Evolutionary conservation across 2,329 filamentous ascomycete species (phyloP).

Genomic region (Hypomyces perniciosus): DNA sequence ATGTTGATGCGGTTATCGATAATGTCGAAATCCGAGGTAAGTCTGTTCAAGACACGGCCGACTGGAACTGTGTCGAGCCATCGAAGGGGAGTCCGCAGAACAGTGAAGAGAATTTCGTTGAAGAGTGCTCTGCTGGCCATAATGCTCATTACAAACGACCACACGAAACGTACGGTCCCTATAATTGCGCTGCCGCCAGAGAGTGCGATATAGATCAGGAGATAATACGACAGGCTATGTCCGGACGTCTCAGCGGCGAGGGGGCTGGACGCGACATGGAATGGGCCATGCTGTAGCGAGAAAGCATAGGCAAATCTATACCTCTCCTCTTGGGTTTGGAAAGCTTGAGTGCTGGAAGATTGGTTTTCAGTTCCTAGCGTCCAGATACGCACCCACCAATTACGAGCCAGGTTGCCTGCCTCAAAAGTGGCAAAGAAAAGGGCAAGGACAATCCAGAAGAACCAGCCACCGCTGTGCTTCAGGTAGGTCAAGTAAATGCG

Average conservation of each 20-base stretch:
- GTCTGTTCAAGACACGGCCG: conserved; percentile 70
- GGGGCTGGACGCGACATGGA: conserved; percentile 33
- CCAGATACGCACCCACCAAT: conserved; percentile 62
- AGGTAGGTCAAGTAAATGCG: conserved; percentile 65
- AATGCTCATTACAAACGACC: conserved; percentile 59
- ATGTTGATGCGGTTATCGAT: conserved; percentile 63
- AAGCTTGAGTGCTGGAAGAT: conserved; percentile 10
- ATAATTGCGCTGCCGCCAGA: conserved; percentile 51
- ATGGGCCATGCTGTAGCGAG: conserved; percentile 39
- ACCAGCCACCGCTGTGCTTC: conserved; percentile 56
- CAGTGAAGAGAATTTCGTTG: conserved; percentile 56
- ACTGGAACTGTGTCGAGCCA: conserved; percentile 78
- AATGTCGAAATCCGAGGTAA: conserved; percentile 70
- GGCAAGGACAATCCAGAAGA: conserved; percentile 53
- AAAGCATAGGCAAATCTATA: conserved; percentile 40
- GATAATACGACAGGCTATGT: conserved; percentile 53
- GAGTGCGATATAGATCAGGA: conserved; percentile 60
- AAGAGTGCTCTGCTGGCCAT: conserved; percentile 65
- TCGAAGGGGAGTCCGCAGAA: conserved; percentile 67
- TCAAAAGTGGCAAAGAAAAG: conserved; percentile 51
- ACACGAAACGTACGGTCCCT: conserved; percentile 57
- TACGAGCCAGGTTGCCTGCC: conserved; percentile 50
- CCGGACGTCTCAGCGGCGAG: conserved; percentile 21
- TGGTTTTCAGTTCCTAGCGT: conserved; percentile 32
- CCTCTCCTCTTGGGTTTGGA: conserved; percentile 17